These are phyloP conservation scores for Aspergillus hancockii DNA, from an alignment of 495 filamentous ascomycete species.

Conservation along the genomic window DNA sequence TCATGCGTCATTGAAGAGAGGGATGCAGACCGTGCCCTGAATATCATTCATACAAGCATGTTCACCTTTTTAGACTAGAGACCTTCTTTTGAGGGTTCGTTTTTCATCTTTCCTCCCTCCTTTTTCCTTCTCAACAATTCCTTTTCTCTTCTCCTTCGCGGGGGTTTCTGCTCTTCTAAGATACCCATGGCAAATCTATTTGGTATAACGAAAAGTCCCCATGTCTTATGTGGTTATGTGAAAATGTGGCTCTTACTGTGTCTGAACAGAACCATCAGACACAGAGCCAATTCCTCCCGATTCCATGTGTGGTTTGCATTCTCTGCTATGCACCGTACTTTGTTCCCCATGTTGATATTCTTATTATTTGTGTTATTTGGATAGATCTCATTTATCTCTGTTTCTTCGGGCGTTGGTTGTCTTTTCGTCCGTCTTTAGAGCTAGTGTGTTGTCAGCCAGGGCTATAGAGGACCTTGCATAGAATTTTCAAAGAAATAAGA, in stretches of 20 bases:
- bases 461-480: neutral
- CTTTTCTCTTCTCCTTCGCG: slow-evolving; percentile 4
- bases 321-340: neutral
- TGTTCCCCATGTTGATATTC: slow-evolving; percentile 13
- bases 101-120: neutral
- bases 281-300: neutral
- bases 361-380: slow-evolving; percentile 6
- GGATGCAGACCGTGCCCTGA: slow-evolving; percentile 88
- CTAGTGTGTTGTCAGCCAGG: neutral
- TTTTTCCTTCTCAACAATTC: neutral
- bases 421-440: neutral
- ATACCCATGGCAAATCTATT: slow-evolving; percentile 15
- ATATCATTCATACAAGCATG: slow-evolving; percentile 89
- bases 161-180: slow-evolving; percentile 10
- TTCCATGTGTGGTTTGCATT: neutral
- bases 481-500: neutral
- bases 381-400: slow-evolving; percentile 9
- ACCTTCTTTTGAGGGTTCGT: neutral
- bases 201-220: slow-evolving; percentile 8
- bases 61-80: slow-evolving; percentile 63
- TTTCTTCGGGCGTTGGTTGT: neutral
- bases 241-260: slow-evolving; percentile 12
- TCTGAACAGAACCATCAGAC: too few relatives aligned
- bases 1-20: slow-evolving; percentile 92
- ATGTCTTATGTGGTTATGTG: slow-evolving; percentile 14